phyloP scores from a whole-genome alignment of 2,329 filamentous ascomycete species.

The Hortaea werneckii region DNA sequence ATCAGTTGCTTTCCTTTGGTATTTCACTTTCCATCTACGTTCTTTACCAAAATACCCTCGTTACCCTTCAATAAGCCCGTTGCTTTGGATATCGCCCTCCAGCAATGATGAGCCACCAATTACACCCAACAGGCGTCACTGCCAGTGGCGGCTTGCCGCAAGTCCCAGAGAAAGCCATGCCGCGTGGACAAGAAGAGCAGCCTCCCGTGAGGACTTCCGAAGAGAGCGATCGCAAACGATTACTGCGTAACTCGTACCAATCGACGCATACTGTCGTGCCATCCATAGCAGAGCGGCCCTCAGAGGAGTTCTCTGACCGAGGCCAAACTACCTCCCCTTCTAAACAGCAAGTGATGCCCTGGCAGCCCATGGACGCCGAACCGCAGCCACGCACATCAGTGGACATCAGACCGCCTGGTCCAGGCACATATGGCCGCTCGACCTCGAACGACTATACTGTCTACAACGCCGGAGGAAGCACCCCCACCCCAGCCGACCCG shows the following conservation, averaged over 20 bases:
- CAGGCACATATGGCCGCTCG: constrained; percentile 1
- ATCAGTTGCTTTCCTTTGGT: too few species aligned
- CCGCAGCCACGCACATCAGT: neutral
- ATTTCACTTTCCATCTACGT: too few species aligned
- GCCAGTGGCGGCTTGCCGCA: neutral
- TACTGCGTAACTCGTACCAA: neutral
- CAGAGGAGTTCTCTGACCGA: neutral
- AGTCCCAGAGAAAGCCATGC: neutral
- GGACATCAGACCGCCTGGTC: constrained; percentile 2
- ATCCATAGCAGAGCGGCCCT: constrained; percentile 1
- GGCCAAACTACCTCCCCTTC: neutral
- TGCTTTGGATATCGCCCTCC: too few species aligned
- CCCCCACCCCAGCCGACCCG: neutral
- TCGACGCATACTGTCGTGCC: constrained; percentile 1
- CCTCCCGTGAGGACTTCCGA: neutral
- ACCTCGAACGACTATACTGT: constrained; percentile 1
- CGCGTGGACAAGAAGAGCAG: neutral
- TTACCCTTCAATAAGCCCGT: too few species aligned
- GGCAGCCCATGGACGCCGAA: neutral
- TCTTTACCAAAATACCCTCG: too few species aligned
- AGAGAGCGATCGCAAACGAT: constrained; percentile 1
- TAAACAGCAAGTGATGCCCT: constrained; percentile 1
- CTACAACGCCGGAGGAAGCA: neutral
- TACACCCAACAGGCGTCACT: neutral
- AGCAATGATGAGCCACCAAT: neutral